Evolutionary conservation across 2,329 filamentous ascomycete species (phyloP).

Genomic region (Penicillium hordei): DNA sequence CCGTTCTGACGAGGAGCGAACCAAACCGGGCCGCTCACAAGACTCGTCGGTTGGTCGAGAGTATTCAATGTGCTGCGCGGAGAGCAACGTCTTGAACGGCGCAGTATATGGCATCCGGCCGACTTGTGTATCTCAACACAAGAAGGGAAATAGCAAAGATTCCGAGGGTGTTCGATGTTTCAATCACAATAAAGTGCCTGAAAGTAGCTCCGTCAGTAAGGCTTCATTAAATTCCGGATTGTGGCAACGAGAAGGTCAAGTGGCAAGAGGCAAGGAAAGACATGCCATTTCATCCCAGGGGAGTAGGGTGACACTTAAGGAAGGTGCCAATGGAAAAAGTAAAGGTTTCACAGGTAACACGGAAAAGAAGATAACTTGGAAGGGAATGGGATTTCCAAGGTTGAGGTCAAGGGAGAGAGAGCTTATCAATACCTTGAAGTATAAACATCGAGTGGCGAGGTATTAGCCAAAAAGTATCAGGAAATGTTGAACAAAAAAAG

Average conservation of each 20-base stretch:
- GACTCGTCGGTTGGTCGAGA: constrained; percentile 43
- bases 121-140: constrained; percentile 36
- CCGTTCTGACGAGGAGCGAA: constrained; percentile 34
- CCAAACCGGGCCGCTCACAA: constrained; percentile 21
- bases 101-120: constrained; percentile 54
- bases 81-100: constrained; percentile 56
- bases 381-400: constrained; percentile 11
- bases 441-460: constrained; percentile 5
- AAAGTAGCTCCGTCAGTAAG: background rate
- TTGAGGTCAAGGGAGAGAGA: background rate
- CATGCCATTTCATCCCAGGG: constrained; percentile 9
- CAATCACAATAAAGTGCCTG: constrained; percentile 14
- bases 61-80: constrained; percentile 52
- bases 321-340: constrained; percentile 14
- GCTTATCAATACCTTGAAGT: constrained; percentile 10
- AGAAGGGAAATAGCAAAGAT: constrained; percentile 15
- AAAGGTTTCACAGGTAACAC: constrained; percentile 28
- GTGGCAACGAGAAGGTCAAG: constrained; percentile 13
- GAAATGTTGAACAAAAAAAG: background rate
- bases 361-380: constrained; percentile 3
- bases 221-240: constrained; percentile 9
- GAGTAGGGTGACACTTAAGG: constrained; percentile 8
- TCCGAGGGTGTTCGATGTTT: constrained; percentile 3
- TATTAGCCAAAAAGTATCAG: background rate
- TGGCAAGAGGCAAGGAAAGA: constrained; percentile 14